Base-by-base conservation (phyloP, 1,284 basidiomycete species). In the Salmacisia buchloeana region DNA sequence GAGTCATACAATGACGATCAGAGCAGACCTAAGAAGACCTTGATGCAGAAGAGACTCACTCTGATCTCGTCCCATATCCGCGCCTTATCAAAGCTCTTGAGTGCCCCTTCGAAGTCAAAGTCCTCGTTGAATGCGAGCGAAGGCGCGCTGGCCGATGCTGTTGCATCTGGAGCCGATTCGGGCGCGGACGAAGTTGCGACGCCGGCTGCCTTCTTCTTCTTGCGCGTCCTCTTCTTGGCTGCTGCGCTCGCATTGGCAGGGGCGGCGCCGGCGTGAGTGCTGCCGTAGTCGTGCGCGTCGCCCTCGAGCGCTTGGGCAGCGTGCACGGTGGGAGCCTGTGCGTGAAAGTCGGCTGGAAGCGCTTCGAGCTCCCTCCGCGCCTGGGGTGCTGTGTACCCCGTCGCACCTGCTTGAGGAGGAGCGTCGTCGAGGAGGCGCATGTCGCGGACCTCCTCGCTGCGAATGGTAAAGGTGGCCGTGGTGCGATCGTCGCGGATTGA, bases 31-130 rank as follows among this genome's bases (percentile, higher is more conserved):
- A 3, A 3, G n/a, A 15, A 3, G 23, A 18, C 5, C 46, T 52
- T 27, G 6, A 9, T 52, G 25, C 25, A 9, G 4, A 23, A 15
- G 18, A 52, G 18, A 38, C 56, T 36, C 33, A 60, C 59, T 27
- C 59, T 43, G 25, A 60, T 60, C 29, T 60, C 45, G 12, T 60
- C 59, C 59, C 59, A 60, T 21, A 60, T 45, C 59, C 35, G 36
- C 12, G 25, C 27, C 46, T 60, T 60, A 31, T 60, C 59, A 45
- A 60, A 60, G 4, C 29, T 49, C 27, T 35, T 34, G 31, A 60
- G 46, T 5, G 27, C 46, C 29, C 27, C 46, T 41, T 60, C 43
- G 41, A 60, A 60, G 43, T 60, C 59, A 54, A 60, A 60, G 34
- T 60, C 59, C 21, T 60, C 46, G 10, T 33, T 23, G 15, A 45